Percentiles rank a stretch among this genome's conserved stretches.
phyloP scores from a whole-genome alignment of 768 basidiomycete genomes.

The Tephrocybe rancida region DNA sequence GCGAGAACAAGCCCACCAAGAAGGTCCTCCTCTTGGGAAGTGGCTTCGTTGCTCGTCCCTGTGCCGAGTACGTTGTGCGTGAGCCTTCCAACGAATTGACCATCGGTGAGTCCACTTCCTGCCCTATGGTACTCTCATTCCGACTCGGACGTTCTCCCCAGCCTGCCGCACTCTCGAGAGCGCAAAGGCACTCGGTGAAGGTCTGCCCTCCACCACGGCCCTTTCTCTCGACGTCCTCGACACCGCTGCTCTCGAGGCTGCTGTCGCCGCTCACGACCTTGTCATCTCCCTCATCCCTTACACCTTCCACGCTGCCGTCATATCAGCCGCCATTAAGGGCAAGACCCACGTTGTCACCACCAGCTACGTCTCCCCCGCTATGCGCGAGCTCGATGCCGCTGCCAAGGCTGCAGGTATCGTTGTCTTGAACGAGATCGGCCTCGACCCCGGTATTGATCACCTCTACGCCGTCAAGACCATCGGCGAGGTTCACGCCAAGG shows the following conservation, averaged over 20 bases:
- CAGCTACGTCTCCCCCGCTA: conserved; percentile 89
- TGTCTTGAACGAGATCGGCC: conserved; percentile 96
- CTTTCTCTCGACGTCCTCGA: conserved; percentile 83
- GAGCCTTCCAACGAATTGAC: conserved; percentile 82
- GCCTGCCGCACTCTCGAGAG: conserved; percentile 87
- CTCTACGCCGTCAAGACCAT: conserved; percentile 94
- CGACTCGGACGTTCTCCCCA: conserved; percentile 25
- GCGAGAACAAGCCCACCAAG: conserved; percentile 44
- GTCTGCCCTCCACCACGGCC: conserved; percentile 70
- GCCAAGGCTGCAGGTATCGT: conserved; percentile 88
- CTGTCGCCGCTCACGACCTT: conserved; percentile 85
- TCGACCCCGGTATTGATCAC: conserved; percentile 96
- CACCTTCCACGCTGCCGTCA: conserved; percentile 85
- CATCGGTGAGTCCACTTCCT: conserved; percentile 55
- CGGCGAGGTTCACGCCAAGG: conserved; percentile 89
- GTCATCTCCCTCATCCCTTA: conserved; percentile 98
- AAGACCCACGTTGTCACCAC: conserved; percentile 97
- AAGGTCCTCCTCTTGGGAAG: conserved; percentile 90
- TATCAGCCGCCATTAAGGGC: conserved; percentile 86
- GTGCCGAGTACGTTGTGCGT: conserved; percentile 90
- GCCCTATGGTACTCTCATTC: not conserved
- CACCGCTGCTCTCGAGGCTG: conserved; percentile 71
- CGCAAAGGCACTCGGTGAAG: conserved; percentile 68
- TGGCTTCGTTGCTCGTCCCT: conserved; percentile 95
- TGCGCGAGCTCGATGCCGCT: conserved; percentile 82